Evolutionary conservation across 768 basidiomycete species (phyloP).

Genomic region (Boletus speciosus): DNA sequence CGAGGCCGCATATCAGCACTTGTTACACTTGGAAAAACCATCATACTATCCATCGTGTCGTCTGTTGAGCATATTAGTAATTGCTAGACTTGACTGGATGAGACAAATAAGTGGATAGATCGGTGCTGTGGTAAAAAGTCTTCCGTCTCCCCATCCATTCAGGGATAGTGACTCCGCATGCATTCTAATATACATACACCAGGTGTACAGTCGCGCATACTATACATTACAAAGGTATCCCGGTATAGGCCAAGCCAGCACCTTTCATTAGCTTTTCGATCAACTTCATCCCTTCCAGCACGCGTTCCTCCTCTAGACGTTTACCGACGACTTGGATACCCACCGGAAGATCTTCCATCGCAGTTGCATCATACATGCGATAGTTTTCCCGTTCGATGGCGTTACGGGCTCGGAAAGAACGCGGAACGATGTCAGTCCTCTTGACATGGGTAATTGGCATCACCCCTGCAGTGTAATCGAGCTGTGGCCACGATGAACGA

Average conservation of each 20-base stretch:
- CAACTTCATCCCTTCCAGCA: constrained; percentile 44
- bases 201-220: background rate
- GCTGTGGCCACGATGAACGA: constrained; percentile 17
- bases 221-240: constrained; percentile 16
- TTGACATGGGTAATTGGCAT: constrained; percentile 44
- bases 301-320: constrained; percentile 46
- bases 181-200: background rate
- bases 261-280: constrained; percentile 30
- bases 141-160: background rate
- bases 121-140: background rate
- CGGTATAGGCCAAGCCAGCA: constrained; percentile 23
- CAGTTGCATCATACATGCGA: constrained; percentile 38
- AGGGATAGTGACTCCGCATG: background rate
- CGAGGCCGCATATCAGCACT: too few species aligned
- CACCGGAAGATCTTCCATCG: constrained; percentile 45
- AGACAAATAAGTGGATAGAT: background rate
- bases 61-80: too few species aligned
- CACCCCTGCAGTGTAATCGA: constrained; percentile 44
- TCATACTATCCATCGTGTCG: too few species aligned
- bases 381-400: constrained; percentile 39
- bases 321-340: constrained; percentile 43
- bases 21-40: too few species aligned
- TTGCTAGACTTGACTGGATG: background rate
- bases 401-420: constrained; percentile 30
- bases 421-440: constrained; percentile 30